Percentiles rank a stretch among this genome's conserved stretches.
These are phyloP conservation scores for Plantago major DNA, from an alignment of 257 asterid genomes.

Conservation along the genomic window DNA sequence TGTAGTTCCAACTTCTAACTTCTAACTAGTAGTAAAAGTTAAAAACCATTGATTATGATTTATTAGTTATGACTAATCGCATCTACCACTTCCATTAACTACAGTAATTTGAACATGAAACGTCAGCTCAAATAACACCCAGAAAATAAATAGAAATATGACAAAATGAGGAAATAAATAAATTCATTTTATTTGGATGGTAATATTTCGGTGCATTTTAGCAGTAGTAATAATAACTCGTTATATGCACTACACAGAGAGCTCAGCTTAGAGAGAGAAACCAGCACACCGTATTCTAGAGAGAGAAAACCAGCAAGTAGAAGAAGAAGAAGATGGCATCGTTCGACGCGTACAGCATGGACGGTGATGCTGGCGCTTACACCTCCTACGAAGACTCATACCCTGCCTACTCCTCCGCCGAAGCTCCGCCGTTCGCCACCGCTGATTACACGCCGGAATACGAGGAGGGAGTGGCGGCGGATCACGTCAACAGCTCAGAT, in stretches of 20 bases:
- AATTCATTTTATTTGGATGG: constrained; percentile 8
- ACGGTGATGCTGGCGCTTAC: constrained; percentile 7
- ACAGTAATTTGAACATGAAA: not conserved
- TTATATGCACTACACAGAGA: too few species aligned
- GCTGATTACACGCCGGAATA: too few species aligned
- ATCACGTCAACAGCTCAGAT: constrained; percentile 49
- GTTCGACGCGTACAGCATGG: constrained; percentile 57
- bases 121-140: not conserved
- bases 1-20: too few species aligned
- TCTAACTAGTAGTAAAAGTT: too few species aligned
- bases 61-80: too few species aligned
- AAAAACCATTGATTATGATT: too few species aligned
- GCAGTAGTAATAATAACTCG: too few species aligned
- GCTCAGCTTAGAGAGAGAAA: too few species aligned
- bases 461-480: constrained; percentile 45
- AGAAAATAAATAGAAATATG: constrained; percentile 5
- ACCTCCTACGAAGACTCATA: constrained; percentile 25
- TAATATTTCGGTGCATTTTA: constrained; percentile 5
- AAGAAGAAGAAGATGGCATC: constrained; percentile 24
- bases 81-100: constrained; percentile 4
- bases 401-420: constrained; percentile 38
- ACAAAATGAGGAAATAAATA: not conserved
- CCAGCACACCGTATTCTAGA: too few species aligned
- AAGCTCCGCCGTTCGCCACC: constrained; percentile 26
- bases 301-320: too few species aligned